phyloP scores from a whole-genome alignment of 225 moss, liverwort and hornwort genomes.

The Takakia lepidozioides region DNA sequence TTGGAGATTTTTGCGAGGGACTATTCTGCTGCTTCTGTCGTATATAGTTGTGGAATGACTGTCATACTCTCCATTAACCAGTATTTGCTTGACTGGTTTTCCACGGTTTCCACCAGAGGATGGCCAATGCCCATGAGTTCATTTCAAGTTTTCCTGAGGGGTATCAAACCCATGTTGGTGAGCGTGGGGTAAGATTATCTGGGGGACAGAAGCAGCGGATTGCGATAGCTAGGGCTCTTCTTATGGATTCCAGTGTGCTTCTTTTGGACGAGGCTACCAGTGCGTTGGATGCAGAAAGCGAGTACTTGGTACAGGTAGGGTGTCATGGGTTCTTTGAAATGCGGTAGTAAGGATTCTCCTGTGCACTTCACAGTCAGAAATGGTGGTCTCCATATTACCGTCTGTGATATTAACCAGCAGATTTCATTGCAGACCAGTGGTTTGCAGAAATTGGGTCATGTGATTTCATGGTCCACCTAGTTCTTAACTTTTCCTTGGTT shows the following conservation, averaged over 20 bases:
- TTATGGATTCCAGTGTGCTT: conserved; percentile 82
- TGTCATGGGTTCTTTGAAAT: too few species aligned
- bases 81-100: neutral
- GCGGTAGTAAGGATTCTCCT: too few species aligned
- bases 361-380: neutral
- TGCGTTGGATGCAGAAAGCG: conserved; percentile 91
- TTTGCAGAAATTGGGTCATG: too few species aligned
- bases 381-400: neutral
- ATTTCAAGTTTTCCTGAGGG: conserved; percentile 66
- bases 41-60: too few species aligned
- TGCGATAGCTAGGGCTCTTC: conserved; percentile 79
- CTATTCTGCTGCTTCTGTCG: too few species aligned
- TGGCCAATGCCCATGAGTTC: conserved; percentile 90
- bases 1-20: too few species aligned
- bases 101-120: too few species aligned
- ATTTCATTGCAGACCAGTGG: too few species aligned
- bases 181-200: conserved; percentile 80
- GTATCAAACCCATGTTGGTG: conserved; percentile 75
- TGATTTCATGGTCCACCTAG: too few species aligned
- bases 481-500: too few species aligned
- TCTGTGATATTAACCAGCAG: neutral
- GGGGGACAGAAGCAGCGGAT: conserved; percentile 95
- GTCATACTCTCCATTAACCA: neutral
- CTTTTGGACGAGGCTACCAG: conserved; percentile 87
- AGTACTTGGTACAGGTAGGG: conserved; percentile 71